Conservation (phyloP, 805 yeast genomes). For the Zygotorulaspora chibaensis region DNA sequence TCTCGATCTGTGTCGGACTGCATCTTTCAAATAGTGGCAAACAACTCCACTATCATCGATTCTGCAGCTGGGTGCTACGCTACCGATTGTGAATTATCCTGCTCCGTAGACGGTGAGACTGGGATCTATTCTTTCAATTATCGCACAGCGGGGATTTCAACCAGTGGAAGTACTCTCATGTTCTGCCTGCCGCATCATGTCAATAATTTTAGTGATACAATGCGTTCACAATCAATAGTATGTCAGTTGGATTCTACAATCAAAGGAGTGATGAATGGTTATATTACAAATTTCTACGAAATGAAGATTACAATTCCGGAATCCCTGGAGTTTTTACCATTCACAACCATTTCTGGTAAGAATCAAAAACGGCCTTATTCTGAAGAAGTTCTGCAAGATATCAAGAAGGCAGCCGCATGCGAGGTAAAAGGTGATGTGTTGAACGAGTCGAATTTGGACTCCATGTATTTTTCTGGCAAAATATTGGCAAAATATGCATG, state of each 20-base stretch:
- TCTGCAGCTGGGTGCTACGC: conserved; percentile 61
- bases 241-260: conserved; percentile 45
- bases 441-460: conserved; percentile 53
- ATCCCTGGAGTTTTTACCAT: conserved; percentile 44
- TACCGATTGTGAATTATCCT: conserved; percentile 43
- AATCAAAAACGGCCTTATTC: conserved; percentile 27
- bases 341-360: conserved; percentile 33
- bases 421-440: conserved; percentile 40
- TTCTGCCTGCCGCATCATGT: conserved; percentile 71
- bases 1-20: conserved; percentile 38
- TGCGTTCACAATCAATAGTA: conserved; percentile 15
- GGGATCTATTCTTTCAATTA: conserved; percentile 44
- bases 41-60: conserved; percentile 46
- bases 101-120: conserved; percentile 37
- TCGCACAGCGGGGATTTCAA: conserved; percentile 43
- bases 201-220: conserved; percentile 38
- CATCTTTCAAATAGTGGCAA: conserved; percentile 57
- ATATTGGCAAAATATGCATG: conserved; percentile 85
- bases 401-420: conserved; percentile 34
- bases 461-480: conserved; percentile 91
- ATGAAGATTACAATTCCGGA: conserved; percentile 44
- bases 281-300: conserved; percentile 38
- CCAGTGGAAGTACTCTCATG: conserved; percentile 42
- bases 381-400: conserved; percentile 26
- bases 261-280: conserved; percentile 45